phyloP scores from a whole-genome alignment of 192 early-diverging fungal species.

The Allomyces javanicus region DNA sequence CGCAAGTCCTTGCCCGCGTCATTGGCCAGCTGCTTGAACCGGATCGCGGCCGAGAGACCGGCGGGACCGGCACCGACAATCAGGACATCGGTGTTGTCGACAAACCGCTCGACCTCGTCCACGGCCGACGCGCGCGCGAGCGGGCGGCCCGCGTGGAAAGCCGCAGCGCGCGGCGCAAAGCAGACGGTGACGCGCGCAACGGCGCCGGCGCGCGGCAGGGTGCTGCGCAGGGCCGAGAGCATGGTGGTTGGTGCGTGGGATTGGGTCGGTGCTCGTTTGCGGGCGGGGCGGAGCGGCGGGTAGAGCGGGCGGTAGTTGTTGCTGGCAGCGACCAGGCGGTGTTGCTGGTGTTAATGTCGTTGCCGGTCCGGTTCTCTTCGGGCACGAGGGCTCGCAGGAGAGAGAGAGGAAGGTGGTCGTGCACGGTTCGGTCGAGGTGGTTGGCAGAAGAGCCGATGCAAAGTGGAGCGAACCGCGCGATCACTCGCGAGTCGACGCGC shows the following conservation, averaged over 20 bases:
- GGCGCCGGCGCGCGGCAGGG: neutral
- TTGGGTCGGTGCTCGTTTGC: no score
- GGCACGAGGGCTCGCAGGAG: no score
- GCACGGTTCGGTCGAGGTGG: no score
- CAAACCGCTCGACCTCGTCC: slow-evolving; percentile 26
- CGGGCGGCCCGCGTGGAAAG: neutral
- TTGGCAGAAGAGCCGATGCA: no score
- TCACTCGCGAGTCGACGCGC: no score
- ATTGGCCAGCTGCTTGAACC: slow-evolving; percentile 73
- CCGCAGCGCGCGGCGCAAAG: neutral
- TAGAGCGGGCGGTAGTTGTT: no score
- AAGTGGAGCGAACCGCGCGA: no score
- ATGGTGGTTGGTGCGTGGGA: neutral
- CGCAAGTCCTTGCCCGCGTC: slow-evolving; percentile 62
- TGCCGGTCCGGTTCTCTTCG: no score
- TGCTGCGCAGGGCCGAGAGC: neutral
- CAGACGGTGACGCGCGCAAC: neutral
- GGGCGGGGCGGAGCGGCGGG: no score
- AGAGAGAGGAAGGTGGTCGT: no score
- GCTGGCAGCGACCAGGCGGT: no score
- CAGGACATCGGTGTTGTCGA: slow-evolving; percentile 83
- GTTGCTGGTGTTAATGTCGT: no score
- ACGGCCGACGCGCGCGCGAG: neutral
- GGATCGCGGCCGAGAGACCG: slow-evolving; percentile 86
- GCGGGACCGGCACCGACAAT: slow-evolving; percentile 91